Percentiles rank a stretch among this genome's conserved stretches.
phyloP scores from a whole-genome alignment of 768 basidiomycete species.

The Lanmaoa pseudosensibilis region DNA sequence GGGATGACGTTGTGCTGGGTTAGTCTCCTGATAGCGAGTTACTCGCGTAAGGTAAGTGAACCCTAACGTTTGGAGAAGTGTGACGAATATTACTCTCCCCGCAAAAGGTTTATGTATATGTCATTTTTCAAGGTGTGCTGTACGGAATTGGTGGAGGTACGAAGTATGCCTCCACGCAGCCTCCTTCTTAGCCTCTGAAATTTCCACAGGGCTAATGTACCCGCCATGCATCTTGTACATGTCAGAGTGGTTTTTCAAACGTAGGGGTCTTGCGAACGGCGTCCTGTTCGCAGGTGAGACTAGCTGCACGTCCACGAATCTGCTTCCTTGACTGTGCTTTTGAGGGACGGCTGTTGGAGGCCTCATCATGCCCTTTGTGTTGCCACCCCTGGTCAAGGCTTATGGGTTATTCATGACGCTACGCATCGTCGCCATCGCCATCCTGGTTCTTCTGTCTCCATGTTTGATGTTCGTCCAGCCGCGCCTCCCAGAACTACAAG shows the following conservation, averaged over 20 bases:
- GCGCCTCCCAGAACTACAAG: not conserved
- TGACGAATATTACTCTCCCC: not conserved
- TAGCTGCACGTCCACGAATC: not conserved
- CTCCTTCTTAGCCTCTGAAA: too few relatives aligned
- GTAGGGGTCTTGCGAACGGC: too few relatives aligned
- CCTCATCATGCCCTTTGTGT: not conserved
- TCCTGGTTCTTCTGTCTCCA: not conserved
- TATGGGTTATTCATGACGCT: not conserved
- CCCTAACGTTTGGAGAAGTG: not conserved
- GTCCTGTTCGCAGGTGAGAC: not conserved
- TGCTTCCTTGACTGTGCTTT: not conserved
- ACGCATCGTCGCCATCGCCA: not conserved
- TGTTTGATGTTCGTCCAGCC: not conserved
- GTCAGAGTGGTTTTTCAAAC: too few relatives aligned
- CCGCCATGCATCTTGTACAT: too few relatives aligned
- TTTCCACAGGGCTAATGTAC: too few relatives aligned
- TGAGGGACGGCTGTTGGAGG: not conserved
- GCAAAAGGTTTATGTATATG: not conserved
- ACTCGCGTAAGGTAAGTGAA: constrained; percentile 1
- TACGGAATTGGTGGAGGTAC: constrained; percentile 2
- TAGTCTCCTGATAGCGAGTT: constrained; percentile 1
- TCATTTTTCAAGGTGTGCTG: constrained; percentile 3
- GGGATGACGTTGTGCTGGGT: not conserved
- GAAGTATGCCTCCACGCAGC: not conserved
- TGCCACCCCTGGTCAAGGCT: not conserved